Base-by-base conservation (phyloP, 352 stramenopile genomes). In the Pythium folliculosum region DNA sequence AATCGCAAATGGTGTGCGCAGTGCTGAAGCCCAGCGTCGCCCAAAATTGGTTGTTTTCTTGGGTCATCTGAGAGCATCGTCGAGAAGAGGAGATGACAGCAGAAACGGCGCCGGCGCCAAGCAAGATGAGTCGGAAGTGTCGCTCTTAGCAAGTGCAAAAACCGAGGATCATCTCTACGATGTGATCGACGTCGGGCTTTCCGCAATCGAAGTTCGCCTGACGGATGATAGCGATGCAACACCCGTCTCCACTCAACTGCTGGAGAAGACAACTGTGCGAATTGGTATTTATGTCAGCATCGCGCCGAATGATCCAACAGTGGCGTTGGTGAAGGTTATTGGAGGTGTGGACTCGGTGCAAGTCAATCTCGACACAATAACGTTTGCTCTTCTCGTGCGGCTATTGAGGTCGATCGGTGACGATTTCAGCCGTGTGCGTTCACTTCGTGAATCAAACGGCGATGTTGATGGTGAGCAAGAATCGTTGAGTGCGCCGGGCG, bases 261-360 rank as follows among this genome's bases (percentile, higher is more conserved):
- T 92, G 8, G 83, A 92, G 65, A 92, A 90, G 75, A 94, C 80
- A 12, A 91, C 81, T 13, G 65, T 92, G 12, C 73, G 73, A 2
- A 88, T 94, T 32, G 84, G 76, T 50, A 90, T 94, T 45, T 86
- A 84, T 63, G 81, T 89, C 45, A 95, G 88, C 38, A 84, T 95
- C 9, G 80, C 86, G 5, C 82, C 86, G 3, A 82, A 90, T 67
- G 88, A 95, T 45, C 86, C 84, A 1, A 90, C 80, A 9, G 88
- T 92, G 53, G 82, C 88, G 40, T 73, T 95, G 14, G 54, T 94
- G 10, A 95, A 94, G 60, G 62, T 94, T 16, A 78, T 86, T 58
- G 88, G 88, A 30, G 81, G 79, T 10, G 76, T 95, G 9, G 77
- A 90, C 32, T 86, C 73, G 32, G 79, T 95, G 16, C 77, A 84